Evolutionary conservation across 768 basidiomycete species (phyloP).

Genomic region (Coprinopsis cinerea): DNA sequence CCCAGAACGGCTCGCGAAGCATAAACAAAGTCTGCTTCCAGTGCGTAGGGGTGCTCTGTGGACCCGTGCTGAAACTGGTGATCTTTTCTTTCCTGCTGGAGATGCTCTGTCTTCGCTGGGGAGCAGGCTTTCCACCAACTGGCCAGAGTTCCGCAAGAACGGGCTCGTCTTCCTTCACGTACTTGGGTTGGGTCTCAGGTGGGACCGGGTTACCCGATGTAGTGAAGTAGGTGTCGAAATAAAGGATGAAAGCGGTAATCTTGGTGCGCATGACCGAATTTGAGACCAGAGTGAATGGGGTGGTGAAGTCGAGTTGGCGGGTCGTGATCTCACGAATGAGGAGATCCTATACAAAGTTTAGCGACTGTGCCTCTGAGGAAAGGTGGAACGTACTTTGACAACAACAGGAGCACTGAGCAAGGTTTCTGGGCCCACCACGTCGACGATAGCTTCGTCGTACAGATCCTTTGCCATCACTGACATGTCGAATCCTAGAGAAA

Average conservation of each 20-base stretch:
- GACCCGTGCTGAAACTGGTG: constrained; percentile 88
- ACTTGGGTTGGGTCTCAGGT: constrained; percentile 44
- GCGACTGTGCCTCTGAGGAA: background rate
- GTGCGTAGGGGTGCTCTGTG: constrained; percentile 81
- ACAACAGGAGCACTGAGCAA: constrained; percentile 56
- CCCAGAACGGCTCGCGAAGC: constrained; percentile 70
- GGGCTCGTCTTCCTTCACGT: constrained; percentile 52
- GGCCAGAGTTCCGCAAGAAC: constrained; percentile 79
- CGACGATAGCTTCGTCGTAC: constrained; percentile 79
- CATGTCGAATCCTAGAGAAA: constrained; percentile 73
- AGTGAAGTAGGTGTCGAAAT: constrained; percentile 95
- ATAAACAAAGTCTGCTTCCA: constrained; percentile 97
- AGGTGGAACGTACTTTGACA: constrained; percentile 53
- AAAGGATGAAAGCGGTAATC: constrained; percentile 76
- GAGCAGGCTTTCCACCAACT: constrained; percentile 58
- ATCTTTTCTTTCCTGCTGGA: constrained; percentile 43
- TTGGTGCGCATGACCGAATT: constrained; percentile 55
- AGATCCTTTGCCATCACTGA: constrained; percentile 71
- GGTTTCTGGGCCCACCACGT: constrained; percentile 63
- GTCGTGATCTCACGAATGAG: constrained; percentile 56
- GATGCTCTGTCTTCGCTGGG: constrained; percentile 53
- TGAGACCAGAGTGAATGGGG: constrained; percentile 71
- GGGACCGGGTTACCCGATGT: constrained; percentile 46
- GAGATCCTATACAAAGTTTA: constrained; percentile 53
- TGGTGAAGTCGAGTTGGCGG: constrained; percentile 73